Evolutionary conservation across 2,329 filamentous ascomycete species (phyloP).

Genomic region (Bipolaris zeicola): DNA sequence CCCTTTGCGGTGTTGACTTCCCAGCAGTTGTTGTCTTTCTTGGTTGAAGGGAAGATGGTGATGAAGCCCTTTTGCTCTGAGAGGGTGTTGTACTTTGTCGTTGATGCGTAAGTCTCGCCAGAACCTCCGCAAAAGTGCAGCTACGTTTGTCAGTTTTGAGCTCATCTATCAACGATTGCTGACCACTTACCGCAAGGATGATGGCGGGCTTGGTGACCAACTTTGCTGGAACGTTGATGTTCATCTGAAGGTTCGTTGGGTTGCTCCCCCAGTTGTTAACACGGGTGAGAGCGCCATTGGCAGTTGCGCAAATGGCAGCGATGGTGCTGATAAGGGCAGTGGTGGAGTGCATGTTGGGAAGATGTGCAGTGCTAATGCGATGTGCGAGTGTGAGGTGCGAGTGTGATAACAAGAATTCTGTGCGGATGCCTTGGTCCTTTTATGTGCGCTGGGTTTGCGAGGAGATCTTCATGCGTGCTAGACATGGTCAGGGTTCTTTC

Average conservation of each 20-base stretch:
- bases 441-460: not conserved
- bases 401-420: not conserved
- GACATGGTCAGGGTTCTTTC: not conserved
- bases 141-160: conserved; percentile 11
- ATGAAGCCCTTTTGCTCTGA: conserved; percentile 64
- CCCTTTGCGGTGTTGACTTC: conserved; percentile 61
- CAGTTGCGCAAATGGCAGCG: conserved; percentile 11
- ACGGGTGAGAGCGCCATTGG: conserved; percentile 31
- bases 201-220: conserved; percentile 56
- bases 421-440: not conserved
- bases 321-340: conserved; percentile 4
- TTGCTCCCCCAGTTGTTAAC: conserved; percentile 51
- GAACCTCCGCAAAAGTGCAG: conserved; percentile 38
- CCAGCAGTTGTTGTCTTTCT: conserved; percentile 60
- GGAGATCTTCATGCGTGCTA: not conserved
- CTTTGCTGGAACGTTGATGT: conserved; percentile 55
- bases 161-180: not conserved
- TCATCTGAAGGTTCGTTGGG: conserved; percentile 58
- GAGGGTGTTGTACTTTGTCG: conserved; percentile 41
- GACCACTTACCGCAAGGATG: conserved; percentile 59
- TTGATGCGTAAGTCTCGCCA: conserved; percentile 44
- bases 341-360: conserved; percentile 15
- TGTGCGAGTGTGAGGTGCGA: not conserved
- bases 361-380: too few relatives aligned
- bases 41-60: conserved; percentile 62